Conservation (phyloP, 805 yeast species). For the Candida ipomoeae region DNA sequence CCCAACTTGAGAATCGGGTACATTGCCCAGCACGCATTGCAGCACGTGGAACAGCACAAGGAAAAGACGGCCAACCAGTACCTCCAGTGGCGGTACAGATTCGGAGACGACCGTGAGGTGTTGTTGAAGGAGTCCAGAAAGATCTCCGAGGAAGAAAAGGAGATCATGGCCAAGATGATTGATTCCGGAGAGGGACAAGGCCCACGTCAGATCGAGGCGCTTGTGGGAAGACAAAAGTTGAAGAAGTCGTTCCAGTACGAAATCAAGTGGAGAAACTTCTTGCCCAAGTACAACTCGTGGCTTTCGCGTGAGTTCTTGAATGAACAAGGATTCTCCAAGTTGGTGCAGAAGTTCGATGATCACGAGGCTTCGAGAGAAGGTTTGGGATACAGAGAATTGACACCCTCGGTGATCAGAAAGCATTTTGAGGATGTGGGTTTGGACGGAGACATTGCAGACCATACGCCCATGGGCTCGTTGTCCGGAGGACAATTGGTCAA, state of each 20-base stretch:
- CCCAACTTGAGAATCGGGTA: slow-evolving; percentile 97
- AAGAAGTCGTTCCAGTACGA: slow-evolving; percentile 97
- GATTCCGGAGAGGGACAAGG: slow-evolving; percentile 87
- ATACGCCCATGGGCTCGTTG: slow-evolving; percentile 92
- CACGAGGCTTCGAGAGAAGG: slow-evolving; percentile 49
- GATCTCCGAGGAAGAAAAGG: slow-evolving; percentile 69
- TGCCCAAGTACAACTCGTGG: slow-evolving; percentile 93
- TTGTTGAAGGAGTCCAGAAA: slow-evolving; percentile 86
- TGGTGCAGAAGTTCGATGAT: slow-evolving; percentile 43
- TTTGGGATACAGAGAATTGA: slow-evolving; percentile 52
- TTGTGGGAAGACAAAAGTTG: slow-evolving; percentile 95
- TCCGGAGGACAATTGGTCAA: slow-evolving; percentile 98
- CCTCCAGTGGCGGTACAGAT: slow-evolving; percentile 95
- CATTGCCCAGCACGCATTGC: slow-evolving; percentile 97
- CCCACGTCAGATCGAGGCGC: slow-evolving; percentile 83
- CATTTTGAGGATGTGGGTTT: slow-evolving; percentile 97
- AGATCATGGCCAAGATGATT: slow-evolving; percentile 69
- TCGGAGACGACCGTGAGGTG: slow-evolving; percentile 98
- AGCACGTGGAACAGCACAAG: slow-evolving; percentile 94
- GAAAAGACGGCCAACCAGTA: slow-evolving; percentile 98
- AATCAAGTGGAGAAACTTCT: slow-evolving; percentile 87
- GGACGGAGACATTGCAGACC: slow-evolving; percentile 98
- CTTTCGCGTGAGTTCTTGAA: slow-evolving; percentile 77
- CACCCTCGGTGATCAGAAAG: slow-evolving; percentile 88
- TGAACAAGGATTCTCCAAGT: slow-evolving; percentile 47